Evolutionary conservation across 768 basidiomycete genomes (phyloP).

Genomic region (Paxillus ammoniavirescens): DNA sequence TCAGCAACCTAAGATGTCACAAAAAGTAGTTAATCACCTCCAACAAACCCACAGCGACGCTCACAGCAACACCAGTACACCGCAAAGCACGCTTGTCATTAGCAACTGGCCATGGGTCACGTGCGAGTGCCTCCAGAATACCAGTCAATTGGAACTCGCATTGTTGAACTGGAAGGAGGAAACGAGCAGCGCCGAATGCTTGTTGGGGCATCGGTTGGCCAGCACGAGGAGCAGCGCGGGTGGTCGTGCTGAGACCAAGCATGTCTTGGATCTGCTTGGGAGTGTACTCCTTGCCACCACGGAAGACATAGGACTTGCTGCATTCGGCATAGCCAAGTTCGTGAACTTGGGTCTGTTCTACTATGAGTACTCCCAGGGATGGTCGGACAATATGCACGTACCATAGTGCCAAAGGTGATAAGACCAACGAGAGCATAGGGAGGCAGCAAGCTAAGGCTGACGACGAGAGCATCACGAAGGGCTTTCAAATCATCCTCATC

Average conservation of each 20-base stretch:
- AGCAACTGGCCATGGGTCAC: slow-evolving; percentile 97
- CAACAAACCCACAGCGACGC: slow-evolving; percentile 88
- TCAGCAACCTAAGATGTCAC: neutral
- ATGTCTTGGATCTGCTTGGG: slow-evolving; percentile 98
- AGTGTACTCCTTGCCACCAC: slow-evolving; percentile 94
- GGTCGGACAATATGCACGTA: slow-evolving; percentile 31
- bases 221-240: slow-evolving; percentile 82
- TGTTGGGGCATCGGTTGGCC: slow-evolving; percentile 81
- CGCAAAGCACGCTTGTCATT: slow-evolving; percentile 90
- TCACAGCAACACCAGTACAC: slow-evolving; percentile 93
- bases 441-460: slow-evolving; percentile 89
- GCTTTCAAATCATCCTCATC: slow-evolving; percentile 96
- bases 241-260: slow-evolving; percentile 76
- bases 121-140: slow-evolving; percentile 80
- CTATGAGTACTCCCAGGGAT: neutral
- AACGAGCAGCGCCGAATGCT: slow-evolving; percentile 82
- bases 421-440: slow-evolving; percentile 94
- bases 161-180: slow-evolving; percentile 88
- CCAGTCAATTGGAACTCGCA: slow-evolving; percentile 96
- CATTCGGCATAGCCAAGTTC: slow-evolving; percentile 96
- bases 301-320: slow-evolving; percentile 98
- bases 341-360: slow-evolving; percentile 88
- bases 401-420: slow-evolving; percentile 98
- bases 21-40: slow-evolving; percentile 50
- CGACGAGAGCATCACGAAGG: slow-evolving; percentile 89